These are phyloP conservation scores for Neocallimastix lanati DNA, from an alignment of 192 early-diverging fungal species.

Conservation along the genomic window DNA sequence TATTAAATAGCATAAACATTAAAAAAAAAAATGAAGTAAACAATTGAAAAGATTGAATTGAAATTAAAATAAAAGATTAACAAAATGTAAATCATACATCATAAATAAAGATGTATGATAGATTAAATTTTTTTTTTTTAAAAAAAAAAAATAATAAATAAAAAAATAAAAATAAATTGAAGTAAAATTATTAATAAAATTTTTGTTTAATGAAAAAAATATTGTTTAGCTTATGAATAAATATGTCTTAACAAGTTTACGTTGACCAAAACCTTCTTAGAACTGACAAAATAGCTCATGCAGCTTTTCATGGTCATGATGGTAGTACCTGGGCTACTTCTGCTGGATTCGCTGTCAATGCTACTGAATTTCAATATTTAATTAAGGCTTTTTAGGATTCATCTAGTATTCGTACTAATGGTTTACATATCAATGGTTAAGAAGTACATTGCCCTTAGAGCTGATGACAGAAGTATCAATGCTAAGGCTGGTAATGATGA, in stretches of 20 bases:
- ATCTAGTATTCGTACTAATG: constrained; percentile 29
- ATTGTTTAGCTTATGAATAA: constrained; percentile 4
- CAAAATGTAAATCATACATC: no score
- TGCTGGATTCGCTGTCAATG: constrained; percentile 46
- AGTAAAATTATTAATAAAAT: no score
- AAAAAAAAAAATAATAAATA: no score
- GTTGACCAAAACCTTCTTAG: constrained; percentile 62
- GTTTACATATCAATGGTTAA: constrained; percentile 40
- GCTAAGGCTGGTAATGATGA: constrained; percentile 62
- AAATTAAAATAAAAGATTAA: no score
- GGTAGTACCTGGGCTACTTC: constrained; percentile 68
- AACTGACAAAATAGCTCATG: constrained; percentile 44
- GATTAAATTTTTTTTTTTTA: no score
- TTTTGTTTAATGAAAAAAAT: no score
- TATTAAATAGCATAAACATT: no score
- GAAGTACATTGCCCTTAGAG: constrained; percentile 58
- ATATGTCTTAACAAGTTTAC: constrained; percentile 65
- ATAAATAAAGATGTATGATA: no score
- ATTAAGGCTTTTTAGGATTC: constrained; percentile 42
- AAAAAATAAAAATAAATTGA: no score
- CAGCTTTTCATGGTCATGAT: constrained; percentile 67
- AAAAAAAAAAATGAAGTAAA: no score
- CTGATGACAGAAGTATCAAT: constrained; percentile 48
- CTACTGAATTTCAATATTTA: constrained; percentile 34
- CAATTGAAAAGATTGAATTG: no score